Evolutionary conservation across 768 basidiomycete species (phyloP), one percentile per base, ranked within the genome.

Genomic region (Hydnomerulius pinastri): DNA sequence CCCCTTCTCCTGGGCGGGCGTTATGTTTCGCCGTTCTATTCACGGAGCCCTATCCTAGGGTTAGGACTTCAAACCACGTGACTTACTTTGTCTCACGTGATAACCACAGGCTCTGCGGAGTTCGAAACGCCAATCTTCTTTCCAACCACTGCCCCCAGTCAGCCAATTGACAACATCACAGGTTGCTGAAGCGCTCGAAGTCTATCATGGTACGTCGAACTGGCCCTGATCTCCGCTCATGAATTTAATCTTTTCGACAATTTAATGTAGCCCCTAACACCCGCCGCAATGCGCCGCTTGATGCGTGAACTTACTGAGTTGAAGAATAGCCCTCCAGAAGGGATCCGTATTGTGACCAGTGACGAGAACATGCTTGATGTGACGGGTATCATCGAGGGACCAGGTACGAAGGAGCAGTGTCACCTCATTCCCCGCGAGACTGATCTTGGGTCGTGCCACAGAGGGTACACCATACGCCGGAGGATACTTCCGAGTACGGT

Each of bases 301-400:
- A 88, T 95, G 79, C 85, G 90, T 46, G 94, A 97, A 72, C 77
- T 94, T 37, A 78, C 76, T 32, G 86, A 90, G 59, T 81, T 98
- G 51, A 83, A 85, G 69, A 86, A 78, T 54, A 85, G 75, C 54
- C 94, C 94, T 29, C 90, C 89, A 11, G 94, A 97, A 62, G 94
- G 93, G n/a, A 92, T 97, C 64, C 85, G 94, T 59, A 78, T 97
- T 24, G 81, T 86, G 48, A 83, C 87, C 3, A 87, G 76, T 53
- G 94, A 97, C 44, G 90, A 95, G 62, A 90, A 96, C 62, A 85
- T 96, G 73, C 72, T 93, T 18, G 87, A 92, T 64, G 78, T 98
- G 33, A 87, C 83, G 1, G 94, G 93, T 1, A 84, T 93, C 45
- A 90, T 98, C 15, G 81, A 92, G 62, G 94, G 94, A 0, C 94